phyloP scores from a whole-genome alignment of 148 eudicot genomes.

The Gaultheria prostrata region DNA sequence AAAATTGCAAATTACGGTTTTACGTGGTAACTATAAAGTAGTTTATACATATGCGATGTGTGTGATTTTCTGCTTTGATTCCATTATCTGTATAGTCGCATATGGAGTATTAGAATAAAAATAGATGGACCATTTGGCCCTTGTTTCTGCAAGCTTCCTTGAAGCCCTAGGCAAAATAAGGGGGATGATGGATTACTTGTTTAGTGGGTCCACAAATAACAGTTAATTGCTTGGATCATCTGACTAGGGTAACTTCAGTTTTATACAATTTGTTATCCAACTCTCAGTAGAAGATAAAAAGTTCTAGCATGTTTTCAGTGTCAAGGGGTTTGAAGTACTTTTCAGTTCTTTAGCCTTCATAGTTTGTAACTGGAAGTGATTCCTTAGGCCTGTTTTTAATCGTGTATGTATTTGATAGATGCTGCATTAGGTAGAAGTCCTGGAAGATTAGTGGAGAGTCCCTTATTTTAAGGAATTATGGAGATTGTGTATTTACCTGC shows the following conservation, averaged over 20 bases:
- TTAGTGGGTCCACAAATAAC: background rate
- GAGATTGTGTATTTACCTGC: background rate
- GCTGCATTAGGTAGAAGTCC: too few species aligned
- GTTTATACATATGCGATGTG: background rate
- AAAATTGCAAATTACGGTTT: background rate
- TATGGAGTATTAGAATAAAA: background rate
- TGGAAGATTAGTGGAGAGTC: background rate
- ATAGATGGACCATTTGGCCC: background rate
- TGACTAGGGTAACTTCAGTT: background rate
- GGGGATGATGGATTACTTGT: background rate
- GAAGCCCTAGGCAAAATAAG: background rate
- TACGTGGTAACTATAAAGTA: background rate
- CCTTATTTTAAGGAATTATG: background rate
- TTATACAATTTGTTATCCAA: background rate
- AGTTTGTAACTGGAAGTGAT: background rate
- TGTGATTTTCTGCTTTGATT: conserved; percentile 6
- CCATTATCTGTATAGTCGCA: background rate
- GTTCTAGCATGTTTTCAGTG: background rate
- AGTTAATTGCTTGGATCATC: background rate
- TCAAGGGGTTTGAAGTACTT: background rate
- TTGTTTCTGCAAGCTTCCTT: background rate
- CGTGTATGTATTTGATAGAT: background rate
- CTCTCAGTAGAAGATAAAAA: background rate
- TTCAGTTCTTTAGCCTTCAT: background rate
- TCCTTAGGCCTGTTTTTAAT: background rate